Conservation (phyloP, 2,329 filamentous ascomycete species). For the Aspergillus ibericus region DNA sequence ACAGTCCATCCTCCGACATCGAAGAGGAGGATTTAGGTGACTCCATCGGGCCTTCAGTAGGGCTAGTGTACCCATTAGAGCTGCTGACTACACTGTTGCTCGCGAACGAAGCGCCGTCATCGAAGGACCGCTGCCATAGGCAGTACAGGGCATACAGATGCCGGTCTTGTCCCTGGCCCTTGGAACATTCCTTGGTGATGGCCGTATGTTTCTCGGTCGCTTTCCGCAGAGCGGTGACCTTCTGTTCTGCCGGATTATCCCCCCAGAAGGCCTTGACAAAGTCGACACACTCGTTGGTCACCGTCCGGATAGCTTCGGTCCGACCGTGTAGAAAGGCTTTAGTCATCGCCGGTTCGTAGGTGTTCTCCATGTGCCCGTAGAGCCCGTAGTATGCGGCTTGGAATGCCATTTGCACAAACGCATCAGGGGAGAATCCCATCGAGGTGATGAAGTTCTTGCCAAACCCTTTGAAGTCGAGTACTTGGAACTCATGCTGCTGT, state of each 20-base stretch:
- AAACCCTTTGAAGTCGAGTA: constrained; percentile 82
- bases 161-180: constrained; percentile 86
- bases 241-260: constrained; percentile 76
- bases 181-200: constrained; percentile 80
- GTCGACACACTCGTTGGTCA: constrained; percentile 77
- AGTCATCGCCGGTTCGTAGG: constrained; percentile 98
- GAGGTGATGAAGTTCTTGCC: constrained; percentile 98
- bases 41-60: constrained; percentile 38
- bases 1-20: constrained; percentile 44
- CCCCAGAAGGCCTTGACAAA: constrained; percentile 96
- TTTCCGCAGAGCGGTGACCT: constrained; percentile 79
- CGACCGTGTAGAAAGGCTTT: constrained; percentile 90
- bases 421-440: constrained; percentile 95
- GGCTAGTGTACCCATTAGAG: constrained; percentile 66
- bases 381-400: constrained; percentile 97
- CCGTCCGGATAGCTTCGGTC: constrained; percentile 87
- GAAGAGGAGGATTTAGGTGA: constrained; percentile 39
- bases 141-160: constrained; percentile 93
- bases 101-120: constrained; percentile 63
- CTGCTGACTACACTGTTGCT: constrained; percentile 51
- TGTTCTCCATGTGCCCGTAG: constrained; percentile 90
- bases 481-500: constrained; percentile 93
- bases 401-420: constrained; percentile 98
- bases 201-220: constrained; percentile 81
- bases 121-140: constrained; percentile 87